Evolutionary conservation across 2,329 filamentous ascomycete genomes (phyloP).

Genomic region (Trichoderma semiorbis): DNA sequence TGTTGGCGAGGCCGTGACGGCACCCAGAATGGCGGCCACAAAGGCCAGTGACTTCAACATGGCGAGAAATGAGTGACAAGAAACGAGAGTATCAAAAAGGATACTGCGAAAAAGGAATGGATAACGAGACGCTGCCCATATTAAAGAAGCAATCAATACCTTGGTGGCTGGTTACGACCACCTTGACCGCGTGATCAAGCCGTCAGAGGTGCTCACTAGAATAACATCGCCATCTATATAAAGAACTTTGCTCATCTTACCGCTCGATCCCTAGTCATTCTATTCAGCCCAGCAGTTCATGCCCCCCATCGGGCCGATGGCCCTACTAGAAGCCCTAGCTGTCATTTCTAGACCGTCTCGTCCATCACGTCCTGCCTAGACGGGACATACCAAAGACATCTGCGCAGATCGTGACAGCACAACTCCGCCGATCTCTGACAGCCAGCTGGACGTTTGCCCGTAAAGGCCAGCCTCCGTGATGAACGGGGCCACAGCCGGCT

Average conservation of each 20-base stretch:
- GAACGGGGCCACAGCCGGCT: background rate
- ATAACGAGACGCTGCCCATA: background rate
- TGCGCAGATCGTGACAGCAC: background rate
- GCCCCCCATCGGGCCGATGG: slow-evolving; percentile 3
- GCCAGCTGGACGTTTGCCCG: background rate
- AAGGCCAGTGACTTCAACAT: slow-evolving; percentile 21
- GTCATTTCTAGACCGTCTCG: background rate
- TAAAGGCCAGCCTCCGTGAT: background rate
- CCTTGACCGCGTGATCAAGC: background rate
- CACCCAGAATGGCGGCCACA: slow-evolving; percentile 20
- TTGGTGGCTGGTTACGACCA: background rate
- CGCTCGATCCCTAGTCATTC: background rate
- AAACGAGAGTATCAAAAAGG: background rate
- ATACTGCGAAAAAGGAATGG: background rate
- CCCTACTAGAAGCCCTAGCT: background rate
- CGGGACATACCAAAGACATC: background rate
- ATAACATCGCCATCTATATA: background rate
- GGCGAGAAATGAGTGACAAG: background rate
- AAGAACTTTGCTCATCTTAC: background rate
- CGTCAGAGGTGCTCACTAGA: background rate
- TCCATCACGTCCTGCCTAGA: slow-evolving; percentile 1
- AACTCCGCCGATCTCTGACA: slow-evolving; percentile 10
- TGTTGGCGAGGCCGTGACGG: slow-evolving; percentile 22
- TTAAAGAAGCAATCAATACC: background rate
- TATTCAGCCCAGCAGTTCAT: background rate